phyloP scores from a whole-genome alignment of 371 early-diverging fungal genomes.

The Rhizopus arrhizus region DNA sequence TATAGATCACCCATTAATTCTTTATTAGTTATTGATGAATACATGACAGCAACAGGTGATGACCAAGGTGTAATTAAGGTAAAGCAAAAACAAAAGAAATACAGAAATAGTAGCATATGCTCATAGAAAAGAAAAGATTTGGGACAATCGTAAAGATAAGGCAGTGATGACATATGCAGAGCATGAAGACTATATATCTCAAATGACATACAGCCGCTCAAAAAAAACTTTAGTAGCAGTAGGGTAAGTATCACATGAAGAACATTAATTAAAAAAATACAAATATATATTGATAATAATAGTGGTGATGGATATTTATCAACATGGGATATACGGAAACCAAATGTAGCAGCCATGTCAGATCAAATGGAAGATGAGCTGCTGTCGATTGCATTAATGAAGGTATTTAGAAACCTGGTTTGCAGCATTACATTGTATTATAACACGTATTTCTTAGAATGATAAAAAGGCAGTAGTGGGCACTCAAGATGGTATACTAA shows the following conservation, averaged over 20 bases:
- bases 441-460: constrained; percentile 37
- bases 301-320: constrained; percentile 88
- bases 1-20: constrained; percentile 73
- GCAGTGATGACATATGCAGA: constrained; percentile 67
- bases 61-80: constrained; percentile 84
- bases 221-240: constrained; percentile 72
- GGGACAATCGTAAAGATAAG: constrained; percentile 80
- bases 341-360: constrained; percentile 65
- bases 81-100: constrained; percentile 3
- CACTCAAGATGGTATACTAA: constrained; percentile 80
- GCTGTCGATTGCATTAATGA: constrained; percentile 73
- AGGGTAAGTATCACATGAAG: constrained; percentile 36
- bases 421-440: no score
- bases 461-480: constrained; percentile 81
- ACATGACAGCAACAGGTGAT: constrained; percentile 82
- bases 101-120: background rate
- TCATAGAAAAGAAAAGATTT: constrained; percentile 29
- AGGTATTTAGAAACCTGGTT: constrained; percentile 30
- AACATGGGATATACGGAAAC: constrained; percentile 80
- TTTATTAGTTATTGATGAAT: constrained; percentile 67
- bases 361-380: constrained; percentile 90
- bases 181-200: constrained; percentile 86
- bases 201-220: constrained; percentile 62
- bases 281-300: background rate
- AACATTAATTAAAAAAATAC: background rate